Conservation (phyloP, 352 stramenopile species). For the Thalassiosira livingstoniorum region DNA sequence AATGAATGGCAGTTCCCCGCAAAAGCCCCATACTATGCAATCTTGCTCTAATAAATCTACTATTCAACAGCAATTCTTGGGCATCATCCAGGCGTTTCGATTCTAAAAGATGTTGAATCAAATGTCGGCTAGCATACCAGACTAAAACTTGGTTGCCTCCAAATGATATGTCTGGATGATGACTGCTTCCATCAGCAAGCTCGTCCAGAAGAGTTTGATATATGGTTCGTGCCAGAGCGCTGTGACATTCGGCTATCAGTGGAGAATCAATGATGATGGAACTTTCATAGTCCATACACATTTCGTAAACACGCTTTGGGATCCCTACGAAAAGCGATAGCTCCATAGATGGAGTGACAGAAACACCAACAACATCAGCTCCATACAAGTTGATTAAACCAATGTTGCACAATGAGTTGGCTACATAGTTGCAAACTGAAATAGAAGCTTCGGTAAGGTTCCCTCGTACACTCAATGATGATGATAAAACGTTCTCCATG, state of each 20-base stretch:
- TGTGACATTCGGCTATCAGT: constrained; percentile 46
- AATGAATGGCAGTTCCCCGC: constrained; percentile 32
- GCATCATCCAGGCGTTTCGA: constrained; percentile 30
- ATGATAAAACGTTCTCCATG: constrained; percentile 23
- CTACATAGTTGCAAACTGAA: constrained; percentile 57
- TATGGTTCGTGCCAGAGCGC: constrained; percentile 26
- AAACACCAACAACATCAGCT: constrained; percentile 27
- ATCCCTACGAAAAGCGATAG: constrained; percentile 48
- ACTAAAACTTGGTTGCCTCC: constrained; percentile 10
- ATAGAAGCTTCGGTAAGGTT: constrained; percentile 32
- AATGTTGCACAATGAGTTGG: constrained; percentile 36
- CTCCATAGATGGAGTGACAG: constrained; percentile 10
- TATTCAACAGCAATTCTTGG: constrained; percentile 25
- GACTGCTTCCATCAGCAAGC: constrained; percentile 6
- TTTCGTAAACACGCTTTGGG: constrained; percentile 14
- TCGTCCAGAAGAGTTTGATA: constrained; percentile 32
- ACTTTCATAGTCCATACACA: constrained; percentile 22
- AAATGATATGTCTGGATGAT: background rate
- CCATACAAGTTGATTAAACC: constrained; percentile 49
- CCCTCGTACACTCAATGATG: background rate
- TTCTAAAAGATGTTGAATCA: constrained; percentile 41
- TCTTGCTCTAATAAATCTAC: constrained; percentile 36
- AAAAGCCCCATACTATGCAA: constrained; percentile 37
- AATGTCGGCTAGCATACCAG: constrained; percentile 53
- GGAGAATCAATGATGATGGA: constrained; percentile 13